Conservation (phyloP, 2,329 filamentous ascomycete species). For the Fonsecaea erecta region DNA sequence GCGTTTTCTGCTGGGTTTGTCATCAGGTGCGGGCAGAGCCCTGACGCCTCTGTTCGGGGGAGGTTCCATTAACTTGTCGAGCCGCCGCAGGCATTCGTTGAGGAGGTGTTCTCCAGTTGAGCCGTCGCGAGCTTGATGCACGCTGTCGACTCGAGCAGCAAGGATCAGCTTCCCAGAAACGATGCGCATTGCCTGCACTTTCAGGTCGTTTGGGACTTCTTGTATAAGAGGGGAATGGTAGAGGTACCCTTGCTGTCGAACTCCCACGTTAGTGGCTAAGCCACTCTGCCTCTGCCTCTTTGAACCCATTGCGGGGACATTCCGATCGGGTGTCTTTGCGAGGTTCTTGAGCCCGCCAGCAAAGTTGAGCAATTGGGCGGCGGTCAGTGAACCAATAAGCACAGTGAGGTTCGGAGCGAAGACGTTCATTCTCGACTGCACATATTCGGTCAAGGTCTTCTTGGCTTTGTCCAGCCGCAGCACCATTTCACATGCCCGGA, state of each 20-base stretch:
- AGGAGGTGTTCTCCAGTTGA: constrained; percentile 81
- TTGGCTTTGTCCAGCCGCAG: constrained; percentile 88
- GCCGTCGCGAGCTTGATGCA: constrained; percentile 80
- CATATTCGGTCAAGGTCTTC: constrained; percentile 84
- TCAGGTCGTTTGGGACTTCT: constrained; percentile 81
- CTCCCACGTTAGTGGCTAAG: constrained; percentile 87
- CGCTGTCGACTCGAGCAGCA: constrained; percentile 87
- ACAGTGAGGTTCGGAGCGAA: constrained; percentile 94
- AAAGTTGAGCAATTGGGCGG: constrained; percentile 94
- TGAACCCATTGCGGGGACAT: constrained; percentile 85
- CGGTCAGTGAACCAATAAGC: constrained; percentile 88
- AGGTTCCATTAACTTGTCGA: constrained; percentile 92
- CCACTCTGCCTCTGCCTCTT: constrained; percentile 82
- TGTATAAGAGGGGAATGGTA: constrained; percentile 90
- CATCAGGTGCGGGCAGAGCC: constrained; percentile 88
- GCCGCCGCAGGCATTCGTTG: constrained; percentile 77
- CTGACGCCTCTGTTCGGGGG: constrained; percentile 85
- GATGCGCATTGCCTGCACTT: constrained; percentile 92
- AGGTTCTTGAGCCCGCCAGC: constrained; percentile 86
- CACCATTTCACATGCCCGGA: constrained; percentile 82
- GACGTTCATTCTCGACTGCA: constrained; percentile 93
- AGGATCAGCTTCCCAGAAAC: constrained; percentile 91
- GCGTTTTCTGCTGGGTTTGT: constrained; percentile 91
- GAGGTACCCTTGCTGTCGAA: constrained; percentile 89
- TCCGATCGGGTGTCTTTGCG: constrained; percentile 91